A percentile compares a stretch with the other conserved stretches of the same genome.
Conservation (phyloP, 441 rosid genomes). For the Dalechampia spathulata region DNA sequence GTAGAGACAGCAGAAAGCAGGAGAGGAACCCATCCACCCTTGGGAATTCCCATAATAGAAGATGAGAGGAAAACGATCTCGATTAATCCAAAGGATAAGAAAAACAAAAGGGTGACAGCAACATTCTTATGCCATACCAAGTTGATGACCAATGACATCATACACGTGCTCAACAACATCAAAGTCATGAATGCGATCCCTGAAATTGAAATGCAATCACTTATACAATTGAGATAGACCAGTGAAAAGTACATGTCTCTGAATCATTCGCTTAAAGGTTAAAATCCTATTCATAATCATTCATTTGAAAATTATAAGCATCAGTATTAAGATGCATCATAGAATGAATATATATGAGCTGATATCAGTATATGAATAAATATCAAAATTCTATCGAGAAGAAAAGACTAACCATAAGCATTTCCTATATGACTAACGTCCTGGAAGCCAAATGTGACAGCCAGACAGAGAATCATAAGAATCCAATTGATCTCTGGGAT, state of each 20-base stretch:
- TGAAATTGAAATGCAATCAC: constrained; percentile 28
- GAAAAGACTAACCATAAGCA: constrained; percentile 58
- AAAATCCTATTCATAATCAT: too few species aligned
- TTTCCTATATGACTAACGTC: constrained; percentile 57
- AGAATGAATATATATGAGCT: background rate
- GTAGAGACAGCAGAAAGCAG: constrained; percentile 43
- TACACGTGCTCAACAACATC: constrained; percentile 56
- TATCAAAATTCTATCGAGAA: background rate
- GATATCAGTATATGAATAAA: background rate
- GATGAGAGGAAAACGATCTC: constrained; percentile 64
- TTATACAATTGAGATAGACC: background rate
- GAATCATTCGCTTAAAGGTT: too few species aligned
- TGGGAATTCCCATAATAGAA: constrained; percentile 45
- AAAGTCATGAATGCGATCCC: constrained; percentile 65
- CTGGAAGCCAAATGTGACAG: constrained; percentile 50
- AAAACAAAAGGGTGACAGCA: constrained; percentile 35
- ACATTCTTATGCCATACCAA: constrained; percentile 57
- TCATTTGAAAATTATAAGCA: background rate
- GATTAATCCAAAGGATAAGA: constrained; percentile 51
- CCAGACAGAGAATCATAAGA: constrained; percentile 72
- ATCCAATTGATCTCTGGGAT: constrained; percentile 95
- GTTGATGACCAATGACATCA: constrained; percentile 63
- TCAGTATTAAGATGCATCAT: background rate
- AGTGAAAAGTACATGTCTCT: too few species aligned
- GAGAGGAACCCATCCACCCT: constrained; percentile 78